These are phyloP conservation scores for Eustoma russellianum DNA, from an alignment of 257 asterid genomes.

Conservation along the genomic window DNA sequence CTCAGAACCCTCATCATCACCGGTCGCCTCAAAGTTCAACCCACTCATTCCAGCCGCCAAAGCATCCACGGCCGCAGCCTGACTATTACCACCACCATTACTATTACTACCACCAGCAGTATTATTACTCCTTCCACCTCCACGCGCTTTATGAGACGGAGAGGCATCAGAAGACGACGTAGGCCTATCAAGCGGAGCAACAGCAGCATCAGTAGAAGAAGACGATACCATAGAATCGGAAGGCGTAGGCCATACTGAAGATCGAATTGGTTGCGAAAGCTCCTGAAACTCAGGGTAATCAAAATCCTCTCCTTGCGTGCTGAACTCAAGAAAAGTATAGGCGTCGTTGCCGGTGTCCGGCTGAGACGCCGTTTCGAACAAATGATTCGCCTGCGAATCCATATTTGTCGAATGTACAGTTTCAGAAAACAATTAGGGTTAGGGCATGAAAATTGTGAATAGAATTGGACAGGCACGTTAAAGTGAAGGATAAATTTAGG, in stretches of 20 bases:
- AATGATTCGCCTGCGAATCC: conserved; percentile 72
- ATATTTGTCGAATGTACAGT: conserved; percentile 10
- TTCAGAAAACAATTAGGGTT: too few relatives aligned
- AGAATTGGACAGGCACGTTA: too few relatives aligned
- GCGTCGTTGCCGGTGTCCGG: conserved; percentile 94
- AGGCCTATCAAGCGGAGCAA: conserved; percentile 32
- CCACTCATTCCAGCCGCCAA: conserved; percentile 94
- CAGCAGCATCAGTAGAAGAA: conserved; percentile 12
- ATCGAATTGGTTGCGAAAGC: conserved; percentile 89
- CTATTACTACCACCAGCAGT: conserved; percentile 17
- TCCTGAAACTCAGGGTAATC: conserved; percentile 85
- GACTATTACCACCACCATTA: conserved; percentile 29
- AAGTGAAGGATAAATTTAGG: too few relatives aligned
- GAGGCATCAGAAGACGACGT: conserved; percentile 63
- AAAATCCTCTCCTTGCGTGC: conserved; percentile 86
- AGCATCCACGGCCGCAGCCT: conserved; percentile 77
- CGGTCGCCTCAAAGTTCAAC: conserved; percentile 86
- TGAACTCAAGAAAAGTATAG: conserved; percentile 85
- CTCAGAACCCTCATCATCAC: conserved; percentile 84
- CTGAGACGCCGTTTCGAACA: conserved; percentile 93
- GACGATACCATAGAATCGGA: conserved; percentile 41
- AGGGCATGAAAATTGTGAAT: too few relatives aligned
- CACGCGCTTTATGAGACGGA: conserved; percentile 38
- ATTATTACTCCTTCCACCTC: conserved; percentile 22
- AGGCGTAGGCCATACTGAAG: conserved; percentile 73